Evolutionary conservation across 2,329 filamentous ascomycete genomes (phyloP).

Genomic region (Pezicula rhizophila): DNA sequence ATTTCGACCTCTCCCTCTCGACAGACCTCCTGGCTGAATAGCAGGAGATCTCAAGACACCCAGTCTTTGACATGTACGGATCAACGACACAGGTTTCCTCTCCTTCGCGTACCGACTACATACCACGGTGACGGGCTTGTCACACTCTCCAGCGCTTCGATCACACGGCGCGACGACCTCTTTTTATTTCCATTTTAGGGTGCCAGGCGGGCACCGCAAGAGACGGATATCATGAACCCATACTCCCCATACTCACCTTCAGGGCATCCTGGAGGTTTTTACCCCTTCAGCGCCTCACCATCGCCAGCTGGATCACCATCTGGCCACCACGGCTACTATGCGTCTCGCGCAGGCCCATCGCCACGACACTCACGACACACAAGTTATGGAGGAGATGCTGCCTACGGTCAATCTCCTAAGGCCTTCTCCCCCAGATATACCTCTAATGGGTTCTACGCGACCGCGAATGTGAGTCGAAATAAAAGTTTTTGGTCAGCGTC

Average conservation of each 20-base stretch:
- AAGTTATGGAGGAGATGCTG: constrained; percentile 21
- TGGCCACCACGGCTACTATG: constrained; percentile 24
- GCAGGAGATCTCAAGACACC: constrained; percentile 17
- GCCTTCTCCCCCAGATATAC: constrained; percentile 30
- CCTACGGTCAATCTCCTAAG: constrained; percentile 18
- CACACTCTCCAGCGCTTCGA: constrained; percentile 23
- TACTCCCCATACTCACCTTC: constrained; percentile 23
- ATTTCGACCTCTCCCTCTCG: constrained; percentile 19
- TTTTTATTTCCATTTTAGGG: constrained; percentile 18
- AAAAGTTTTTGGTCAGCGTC: constrained; percentile 27
- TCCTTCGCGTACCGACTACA: constrained; percentile 31
- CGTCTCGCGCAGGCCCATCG: constrained; percentile 18
- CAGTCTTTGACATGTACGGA: constrained; percentile 30
- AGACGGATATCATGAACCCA: constrained; percentile 25
- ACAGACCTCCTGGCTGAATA: constrained; percentile 14
- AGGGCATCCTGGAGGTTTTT: constrained; percentile 22
- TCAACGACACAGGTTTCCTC: constrained; percentile 28
- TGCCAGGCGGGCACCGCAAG: constrained; percentile 22
- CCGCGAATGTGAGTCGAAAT: constrained; percentile 32
- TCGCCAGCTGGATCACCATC: constrained; percentile 27
- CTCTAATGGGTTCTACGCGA: constrained; percentile 29
- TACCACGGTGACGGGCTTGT: constrained; percentile 30
- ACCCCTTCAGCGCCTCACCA: constrained; percentile 25
- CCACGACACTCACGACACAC: constrained; percentile 25
- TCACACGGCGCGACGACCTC: constrained; percentile 14